Evolutionary conservation across 805 yeast species (phyloP), one percentile per base, ranked within the genome.

Genomic region (Candida lessepsii): DNA sequence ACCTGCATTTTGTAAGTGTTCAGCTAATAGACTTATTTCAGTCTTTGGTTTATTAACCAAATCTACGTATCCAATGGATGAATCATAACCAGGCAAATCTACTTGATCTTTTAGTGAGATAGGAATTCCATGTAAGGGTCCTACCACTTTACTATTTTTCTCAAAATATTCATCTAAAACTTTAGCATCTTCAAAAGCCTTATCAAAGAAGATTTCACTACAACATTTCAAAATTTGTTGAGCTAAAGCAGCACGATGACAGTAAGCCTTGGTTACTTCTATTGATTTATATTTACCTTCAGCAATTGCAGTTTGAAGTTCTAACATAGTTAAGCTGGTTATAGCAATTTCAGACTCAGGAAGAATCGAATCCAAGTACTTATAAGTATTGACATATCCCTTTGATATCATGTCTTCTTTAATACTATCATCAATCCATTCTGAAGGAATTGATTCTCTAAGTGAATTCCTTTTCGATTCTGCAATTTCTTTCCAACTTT

Each of bases 181-280:
- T 19, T 42, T 36, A 3, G 59, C 59, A 15, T 25, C 20, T n/a
- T 35, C 50, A 4, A 51, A 39, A 14, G 52, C 52, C 34, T 51
- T 30, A 15, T 58, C 65, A 51, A 61, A 53, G 53, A 58, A 51
- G 9, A 69, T 62, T 39, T 70, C 74, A 9, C 60, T 47, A 24
- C 64, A 54, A 47, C 73, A 70, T 39, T 66, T 64, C 24, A 58
- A 52, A 44, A 80, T 57, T 49, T 80, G 84, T 45, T 78, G 83
- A 0, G 80, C 80, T 15, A 77, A 57, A 3, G 78, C 70, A 3
- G 84, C 77, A 32, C 85, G 57, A 50, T 80, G 80, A 44, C 78
- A 71, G 54, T 73, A 80, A 1, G 85, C 84, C 9, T 56, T 57
- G 1, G 76, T 61, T 2, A 80, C 80, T 32, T 73, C 68, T 1